Evolutionary conservation across 106 monocot species (phyloP).

Genomic region (Iris macrosiphon): DNA sequence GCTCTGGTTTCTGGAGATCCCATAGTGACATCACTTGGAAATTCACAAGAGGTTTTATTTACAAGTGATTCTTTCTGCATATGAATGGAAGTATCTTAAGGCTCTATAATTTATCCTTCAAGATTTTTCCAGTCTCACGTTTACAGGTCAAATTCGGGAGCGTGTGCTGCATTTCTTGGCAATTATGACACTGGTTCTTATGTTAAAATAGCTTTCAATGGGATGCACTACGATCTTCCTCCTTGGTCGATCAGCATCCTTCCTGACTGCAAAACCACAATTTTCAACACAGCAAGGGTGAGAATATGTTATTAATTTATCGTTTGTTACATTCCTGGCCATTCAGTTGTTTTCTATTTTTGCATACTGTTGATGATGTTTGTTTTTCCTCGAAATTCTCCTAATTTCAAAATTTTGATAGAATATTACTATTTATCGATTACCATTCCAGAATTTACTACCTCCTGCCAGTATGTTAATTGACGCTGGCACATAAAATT

Average conservation of each 20-base stretch:
- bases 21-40: conserved; percentile 57
- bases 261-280: conserved; percentile 80
- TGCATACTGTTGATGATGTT: no score
- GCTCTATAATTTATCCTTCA: conserved; percentile 5
- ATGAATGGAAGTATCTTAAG: not conserved
- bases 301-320: no score
- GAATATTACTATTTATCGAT: no score
- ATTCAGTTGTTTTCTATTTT: no score
- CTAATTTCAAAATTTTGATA: no score
- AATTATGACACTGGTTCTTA: conserved; percentile 61
- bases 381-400: no score
- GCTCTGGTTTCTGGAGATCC: conserved; percentile 75
- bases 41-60: conserved; percentile 60
- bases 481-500: conserved; percentile 1
- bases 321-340: no score
- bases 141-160: conserved; percentile 55
- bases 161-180: conserved; percentile 87
- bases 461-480: no score
- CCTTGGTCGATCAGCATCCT: conserved; percentile 98
- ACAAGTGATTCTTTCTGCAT: not conserved
- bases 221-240: conserved; percentile 78
- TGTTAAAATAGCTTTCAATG: conserved; percentile 71
- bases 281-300: conserved; percentile 93
- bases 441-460: no score
- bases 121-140: conserved; percentile 48